Evolutionary conservation across 2,329 filamentous ascomycete species (phyloP).

Genomic region (Elsinoe australis): DNA sequence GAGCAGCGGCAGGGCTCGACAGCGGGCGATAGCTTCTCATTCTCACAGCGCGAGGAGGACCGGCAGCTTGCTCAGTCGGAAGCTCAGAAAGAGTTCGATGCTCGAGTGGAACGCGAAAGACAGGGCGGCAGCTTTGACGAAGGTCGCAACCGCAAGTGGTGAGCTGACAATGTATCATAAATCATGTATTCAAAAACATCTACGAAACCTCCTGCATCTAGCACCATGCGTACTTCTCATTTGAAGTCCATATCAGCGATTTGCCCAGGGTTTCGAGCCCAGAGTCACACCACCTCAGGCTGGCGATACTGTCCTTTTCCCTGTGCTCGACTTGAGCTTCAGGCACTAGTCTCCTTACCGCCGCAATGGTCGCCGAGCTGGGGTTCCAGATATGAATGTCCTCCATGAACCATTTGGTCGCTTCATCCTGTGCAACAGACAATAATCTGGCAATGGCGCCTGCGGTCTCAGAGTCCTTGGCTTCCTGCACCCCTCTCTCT

Average conservation of each 20-base stretch:
- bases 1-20: conserved; percentile 29
- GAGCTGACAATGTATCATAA: neutral
- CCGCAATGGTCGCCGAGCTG: conserved; percentile 41
- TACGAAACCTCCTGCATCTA: conserved; percentile 31
- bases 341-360: conserved; percentile 40
- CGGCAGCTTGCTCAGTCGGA: conserved; percentile 37
- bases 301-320: conserved; percentile 60
- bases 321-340: conserved; percentile 47
- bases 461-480: conserved; percentile 29
- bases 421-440: conserved; percentile 60
- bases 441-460: conserved; percentile 56
- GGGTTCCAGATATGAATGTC: conserved; percentile 82
- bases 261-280: conserved; percentile 36
- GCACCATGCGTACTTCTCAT: conserved; percentile 75
- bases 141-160: conserved; percentile 14
- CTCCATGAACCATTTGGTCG: conserved; percentile 60
- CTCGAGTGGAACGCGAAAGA: conserved; percentile 42
- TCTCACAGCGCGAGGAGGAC: conserved; percentile 38
- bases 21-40: conserved; percentile 39
- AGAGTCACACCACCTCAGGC: conserved; percentile 62
- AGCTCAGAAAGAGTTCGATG: conserved; percentile 46
- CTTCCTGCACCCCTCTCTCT: conserved; percentile 20
- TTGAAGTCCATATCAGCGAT: conserved; percentile 62
- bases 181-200: no score
- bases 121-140: conserved; percentile 38